Conservation (phyloP, 2,329 filamentous ascomycete species). For the Diplocarpon rosae region DNA sequence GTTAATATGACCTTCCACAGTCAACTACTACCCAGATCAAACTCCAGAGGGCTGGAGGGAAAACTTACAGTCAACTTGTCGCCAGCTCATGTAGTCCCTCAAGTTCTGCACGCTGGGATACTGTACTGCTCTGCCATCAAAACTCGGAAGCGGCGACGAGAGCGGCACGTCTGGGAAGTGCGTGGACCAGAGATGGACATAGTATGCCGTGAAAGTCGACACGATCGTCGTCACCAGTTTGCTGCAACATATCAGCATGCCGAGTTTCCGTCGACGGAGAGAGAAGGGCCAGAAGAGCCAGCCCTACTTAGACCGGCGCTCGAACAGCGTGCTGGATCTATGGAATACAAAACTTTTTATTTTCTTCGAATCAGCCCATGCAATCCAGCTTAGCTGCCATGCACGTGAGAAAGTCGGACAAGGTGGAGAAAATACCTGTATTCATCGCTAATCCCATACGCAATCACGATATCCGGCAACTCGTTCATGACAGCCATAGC, state of each 20-base stretch:
- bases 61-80: constrained; percentile 81
- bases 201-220: constrained; percentile 88
- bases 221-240: constrained; percentile 88
- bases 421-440: constrained; percentile 47
- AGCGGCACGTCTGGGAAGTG: constrained; percentile 65
- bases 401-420: too few species aligned
- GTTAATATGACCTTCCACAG: constrained; percentile 72
- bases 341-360: constrained; percentile 70
- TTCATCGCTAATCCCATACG: constrained; percentile 91
- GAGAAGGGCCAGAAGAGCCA: neutral
- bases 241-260: constrained; percentile 35
- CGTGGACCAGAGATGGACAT: constrained; percentile 67
- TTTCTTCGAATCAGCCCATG: too few species aligned
- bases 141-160: constrained; percentile 68
- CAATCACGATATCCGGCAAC: constrained; percentile 73
- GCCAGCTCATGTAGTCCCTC: constrained; percentile 92
- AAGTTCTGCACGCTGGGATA: constrained; percentile 78
- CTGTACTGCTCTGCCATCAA: constrained; percentile 83
- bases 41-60: neutral
- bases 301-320: constrained; percentile 64
- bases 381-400: too few species aligned
- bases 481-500: constrained; percentile 77
- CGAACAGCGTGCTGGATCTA: constrained; percentile 71
- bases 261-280: neutral
- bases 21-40: constrained; percentile 4